Base-by-base conservation (phyloP, 164 flowering plant genomes). In the Cinnamomum chago region DNA sequence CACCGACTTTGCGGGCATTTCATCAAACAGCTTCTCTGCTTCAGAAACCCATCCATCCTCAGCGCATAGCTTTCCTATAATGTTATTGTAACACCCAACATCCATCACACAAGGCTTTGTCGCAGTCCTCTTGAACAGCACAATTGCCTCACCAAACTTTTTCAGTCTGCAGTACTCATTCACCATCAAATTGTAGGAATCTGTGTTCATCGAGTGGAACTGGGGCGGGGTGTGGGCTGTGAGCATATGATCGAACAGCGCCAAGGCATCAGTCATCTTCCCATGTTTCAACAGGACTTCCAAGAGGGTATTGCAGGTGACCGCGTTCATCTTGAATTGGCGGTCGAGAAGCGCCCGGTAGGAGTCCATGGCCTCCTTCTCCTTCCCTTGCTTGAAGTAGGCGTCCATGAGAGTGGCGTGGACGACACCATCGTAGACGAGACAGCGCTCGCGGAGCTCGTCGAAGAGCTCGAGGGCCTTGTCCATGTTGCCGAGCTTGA, bases 391-490 rank as follows among this genome's bases (percentile, higher is more conserved):
- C 3, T 79, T 82, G 73, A 90, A 92, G 77, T 78, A 90, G 87
- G 89, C 88, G 15, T 92, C 92, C 95, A 92, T 91, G 73, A 82
- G 85, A 0, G 93, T 90, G 0, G 91, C 96, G 75, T 76, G 84
- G 5, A 91, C 90, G 23, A 85, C 86, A 14, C 97, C 97, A 82
- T 93, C 94, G 72, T 88, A 90, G 14, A 93, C 97, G 51, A 84
- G 27, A 68, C 96, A 91, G 69, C 92, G 75, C 78, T 85, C 89
- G 50, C 87, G 85, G 68, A 93, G 82, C 85, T 91, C 96, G 66
- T 91, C 96, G 25, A 92, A 91, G n/a, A 91, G 68, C 82, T 92
- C 93, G 51, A 83, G 83, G 0, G 94, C 97, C 82, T 82, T 91
- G 3, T 84, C 90, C 75, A 83, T 71, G 73, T 92, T 80, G 11